phyloP scores from a whole-genome alignment of 208 protist species.

The Crithidia fasciculata region DNA sequence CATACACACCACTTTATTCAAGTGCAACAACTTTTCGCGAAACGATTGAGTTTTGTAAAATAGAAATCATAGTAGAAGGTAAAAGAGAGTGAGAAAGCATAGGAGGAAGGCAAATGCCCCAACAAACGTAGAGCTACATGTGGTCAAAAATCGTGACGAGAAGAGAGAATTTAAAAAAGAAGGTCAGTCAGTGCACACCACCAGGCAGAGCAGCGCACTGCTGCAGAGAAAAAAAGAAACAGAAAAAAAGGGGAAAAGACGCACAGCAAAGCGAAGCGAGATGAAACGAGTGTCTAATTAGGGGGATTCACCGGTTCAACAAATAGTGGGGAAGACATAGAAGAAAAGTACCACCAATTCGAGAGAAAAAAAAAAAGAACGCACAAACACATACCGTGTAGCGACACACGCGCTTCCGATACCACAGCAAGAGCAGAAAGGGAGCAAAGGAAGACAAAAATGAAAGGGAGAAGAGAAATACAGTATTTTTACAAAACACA shows the following conservation, averaged over 20 bases:
- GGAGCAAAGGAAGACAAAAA: slow-evolving; percentile 11
- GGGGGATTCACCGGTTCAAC: not conserved
- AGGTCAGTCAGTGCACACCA: not conserved
- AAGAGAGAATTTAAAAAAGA: not conserved
- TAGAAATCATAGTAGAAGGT: too few relatives aligned
- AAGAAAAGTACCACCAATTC: slow-evolving; percentile 8
- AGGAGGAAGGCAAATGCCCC: not conserved
- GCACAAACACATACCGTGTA: too few relatives aligned
- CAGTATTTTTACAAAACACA: not conserved
- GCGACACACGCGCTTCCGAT: not conserved
- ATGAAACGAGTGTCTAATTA: not conserved
- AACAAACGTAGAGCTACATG: not conserved
- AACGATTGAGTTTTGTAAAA: too few relatives aligned
- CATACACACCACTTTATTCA: too few relatives aligned
- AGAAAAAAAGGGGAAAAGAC: not conserved
- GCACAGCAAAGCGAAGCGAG: not conserved
- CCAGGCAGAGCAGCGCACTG: not conserved
- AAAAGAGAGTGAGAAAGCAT: not conserved
- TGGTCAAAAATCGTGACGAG: not conserved
- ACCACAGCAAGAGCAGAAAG: not conserved
- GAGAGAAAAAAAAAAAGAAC: slow-evolving; percentile 7
- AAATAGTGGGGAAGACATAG: not conserved
- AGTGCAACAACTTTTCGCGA: too few relatives aligned
- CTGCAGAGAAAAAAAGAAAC: not conserved
- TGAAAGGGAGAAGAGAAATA: slow-evolving; percentile 12